Conservation (phyloP, 768 basidiomycete species). For the Exsudoporus frostii region DNA sequence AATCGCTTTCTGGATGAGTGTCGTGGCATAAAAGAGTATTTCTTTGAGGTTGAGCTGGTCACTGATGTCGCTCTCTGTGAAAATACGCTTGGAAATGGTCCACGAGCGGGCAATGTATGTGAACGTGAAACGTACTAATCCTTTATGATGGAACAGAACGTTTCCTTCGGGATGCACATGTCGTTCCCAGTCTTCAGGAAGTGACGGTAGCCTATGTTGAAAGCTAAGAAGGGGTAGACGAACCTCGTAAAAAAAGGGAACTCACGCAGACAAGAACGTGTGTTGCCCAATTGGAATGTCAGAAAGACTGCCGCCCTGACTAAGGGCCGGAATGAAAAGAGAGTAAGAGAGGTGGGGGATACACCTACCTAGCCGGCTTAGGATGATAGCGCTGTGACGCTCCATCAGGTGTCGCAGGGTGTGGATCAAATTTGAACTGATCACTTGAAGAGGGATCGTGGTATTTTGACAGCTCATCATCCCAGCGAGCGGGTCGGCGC, state of each 20-base stretch:
- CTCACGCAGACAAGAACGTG: conserved; percentile 8
- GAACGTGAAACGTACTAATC: conserved; percentile 4
- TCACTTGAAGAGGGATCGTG: background rate
- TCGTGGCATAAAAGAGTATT: background rate
- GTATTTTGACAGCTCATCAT: background rate
- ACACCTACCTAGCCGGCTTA: background rate
- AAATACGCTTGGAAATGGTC: conserved; percentile 10
- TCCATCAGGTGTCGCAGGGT: conserved; percentile 5
- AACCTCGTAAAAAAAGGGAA: background rate
- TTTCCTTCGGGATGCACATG: conserved; percentile 16
- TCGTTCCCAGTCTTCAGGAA: conserved; percentile 3
- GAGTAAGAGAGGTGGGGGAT: background rate
- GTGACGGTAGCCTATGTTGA: background rate
- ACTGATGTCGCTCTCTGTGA: conserved; percentile 11
- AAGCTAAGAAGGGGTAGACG: background rate
- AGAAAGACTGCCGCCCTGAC: background rate
- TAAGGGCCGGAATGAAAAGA: background rate
- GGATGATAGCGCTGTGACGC: conserved; percentile 8
- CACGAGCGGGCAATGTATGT: background rate
- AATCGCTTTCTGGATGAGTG: conserved; percentile 6
- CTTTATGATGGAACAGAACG: conserved; percentile 10
- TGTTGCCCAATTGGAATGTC: conserved; percentile 9
- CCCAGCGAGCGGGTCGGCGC: background rate
- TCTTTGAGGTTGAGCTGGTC: background rate
- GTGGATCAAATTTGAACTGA: background rate